Evolutionary conservation across 805 yeast genomes (phyloP).

Genomic region (Ogataea salicorniae): DNA sequence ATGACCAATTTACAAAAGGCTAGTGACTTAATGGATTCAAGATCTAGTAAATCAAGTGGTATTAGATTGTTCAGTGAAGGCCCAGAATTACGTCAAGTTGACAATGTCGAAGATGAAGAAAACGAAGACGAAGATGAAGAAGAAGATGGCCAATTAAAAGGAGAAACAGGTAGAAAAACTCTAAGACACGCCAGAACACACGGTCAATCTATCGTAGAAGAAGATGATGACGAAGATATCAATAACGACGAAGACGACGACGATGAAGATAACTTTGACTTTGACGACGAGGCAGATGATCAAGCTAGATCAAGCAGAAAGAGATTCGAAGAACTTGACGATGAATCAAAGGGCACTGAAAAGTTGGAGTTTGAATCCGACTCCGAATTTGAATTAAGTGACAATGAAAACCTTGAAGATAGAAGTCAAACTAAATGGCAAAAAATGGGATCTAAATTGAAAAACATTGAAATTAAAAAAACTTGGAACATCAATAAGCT

Average conservation of each 20-base stretch:
- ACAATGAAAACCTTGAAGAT: slow-evolving; percentile 36
- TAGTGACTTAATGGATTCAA: slow-evolving; percentile 43
- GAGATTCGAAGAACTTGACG: slow-evolving; percentile 32
- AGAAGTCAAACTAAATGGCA: slow-evolving; percentile 33
- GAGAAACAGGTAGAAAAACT: slow-evolving; percentile 57
- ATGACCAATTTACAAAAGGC: slow-evolving; percentile 79
- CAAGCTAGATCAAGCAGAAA: slow-evolving; percentile 39
- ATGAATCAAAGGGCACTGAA: slow-evolving; percentile 16
- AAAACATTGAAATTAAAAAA: slow-evolving; percentile 45
- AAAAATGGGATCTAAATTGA: slow-evolving; percentile 55
- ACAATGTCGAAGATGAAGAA: slow-evolving; percentile 34
- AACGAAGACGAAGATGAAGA: slow-evolving; percentile 30
- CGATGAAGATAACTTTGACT: slow-evolving; percentile 33
- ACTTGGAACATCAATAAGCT: slow-evolving; percentile 79
- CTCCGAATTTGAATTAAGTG: slow-evolving; percentile 37
- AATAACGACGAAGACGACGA: slow-evolving; percentile 39
- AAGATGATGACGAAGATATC: slow-evolving; percentile 39
- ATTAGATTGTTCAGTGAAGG: slow-evolving; percentile 68
- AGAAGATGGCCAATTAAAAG: slow-evolving; percentile 24
- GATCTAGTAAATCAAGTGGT: slow-evolving; percentile 43
- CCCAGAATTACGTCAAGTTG: slow-evolving; percentile 32
- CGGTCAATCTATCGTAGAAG: slow-evolving; percentile 46
- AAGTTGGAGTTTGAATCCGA: slow-evolving; percentile 46
- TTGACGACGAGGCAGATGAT: slow-evolving; percentile 35
- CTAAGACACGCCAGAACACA: slow-evolving; percentile 59